Conservation (phyloP, 768 basidiomycete genomes). For the Mycena olivaceomarginata region DNA sequence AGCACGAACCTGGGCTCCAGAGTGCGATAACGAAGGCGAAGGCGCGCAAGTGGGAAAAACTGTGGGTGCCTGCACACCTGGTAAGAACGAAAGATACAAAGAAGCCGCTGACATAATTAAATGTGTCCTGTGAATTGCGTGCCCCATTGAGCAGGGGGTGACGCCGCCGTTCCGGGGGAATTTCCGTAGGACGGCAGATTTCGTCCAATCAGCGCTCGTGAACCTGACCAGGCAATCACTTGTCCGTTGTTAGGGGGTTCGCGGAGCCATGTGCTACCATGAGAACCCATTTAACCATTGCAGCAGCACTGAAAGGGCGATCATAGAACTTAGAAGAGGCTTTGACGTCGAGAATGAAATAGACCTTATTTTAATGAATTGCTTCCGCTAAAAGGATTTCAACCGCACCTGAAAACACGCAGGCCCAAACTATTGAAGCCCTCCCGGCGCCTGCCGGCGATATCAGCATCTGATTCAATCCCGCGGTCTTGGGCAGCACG, state of each 20-base stretch:
- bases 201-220: too few relatives aligned
- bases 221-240: not conserved
- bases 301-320: too few relatives aligned
- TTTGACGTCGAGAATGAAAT: constrained; percentile 2
- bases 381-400: not conserved
- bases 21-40: not conserved
- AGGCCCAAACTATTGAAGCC: not conserved
- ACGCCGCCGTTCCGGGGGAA: not conserved
- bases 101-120: constrained; percentile 29
- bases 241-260: not conserved
- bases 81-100: constrained; percentile 23
- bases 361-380: not conserved
- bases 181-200: not conserved
- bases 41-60: not conserved
- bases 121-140: not conserved
- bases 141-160: constrained; percentile 25
- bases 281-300: not conserved
- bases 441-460: not conserved
- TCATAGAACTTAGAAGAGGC: not conserved
- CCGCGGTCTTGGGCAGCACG: not conserved
- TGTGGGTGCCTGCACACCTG: constrained; percentile 35
- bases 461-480: not conserved
- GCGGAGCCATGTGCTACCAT: constrained; percentile 3
- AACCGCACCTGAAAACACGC: constrained; percentile 21
- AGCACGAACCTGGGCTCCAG: constrained; percentile 19